Percentiles rank a stretch among this genome's conserved stretches.
phyloP scores from a whole-genome alignment of 306 rosid species.

The Parietaria judaica region DNA sequence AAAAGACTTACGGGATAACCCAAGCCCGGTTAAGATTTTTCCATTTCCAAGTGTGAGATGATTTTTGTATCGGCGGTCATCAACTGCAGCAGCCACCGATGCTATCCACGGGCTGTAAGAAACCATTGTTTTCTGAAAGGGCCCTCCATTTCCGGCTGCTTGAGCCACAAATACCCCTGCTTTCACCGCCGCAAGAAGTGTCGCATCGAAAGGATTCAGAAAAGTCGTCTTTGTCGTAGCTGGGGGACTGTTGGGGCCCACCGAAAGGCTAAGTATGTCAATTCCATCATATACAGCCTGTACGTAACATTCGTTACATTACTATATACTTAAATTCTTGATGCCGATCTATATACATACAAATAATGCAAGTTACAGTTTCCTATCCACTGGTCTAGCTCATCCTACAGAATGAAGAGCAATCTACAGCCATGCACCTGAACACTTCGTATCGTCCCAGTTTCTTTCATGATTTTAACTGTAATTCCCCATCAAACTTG shows the following conservation, averaged over 20 bases:
- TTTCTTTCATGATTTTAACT: too few species aligned
- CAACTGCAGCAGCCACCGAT: constrained; percentile 94
- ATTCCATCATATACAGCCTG: constrained; percentile 99
- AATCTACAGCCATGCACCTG: too few species aligned
- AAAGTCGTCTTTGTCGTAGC: constrained; percentile 77
- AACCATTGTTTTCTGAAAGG: constrained; percentile 90
- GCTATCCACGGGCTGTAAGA: constrained; percentile 99
- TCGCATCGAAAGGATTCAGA: constrained; percentile 95
- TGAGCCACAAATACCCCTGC: constrained; percentile 99
- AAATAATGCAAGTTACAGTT: too few species aligned
- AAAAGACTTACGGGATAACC: constrained; percentile 84
- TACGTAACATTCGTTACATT: constrained; percentile 15
- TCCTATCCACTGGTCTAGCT: too few species aligned
- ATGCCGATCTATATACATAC: background rate
- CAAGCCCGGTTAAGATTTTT: constrained; percentile 78
- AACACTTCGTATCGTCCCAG: too few species aligned
- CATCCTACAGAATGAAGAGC: too few species aligned
- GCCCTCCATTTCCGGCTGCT: constrained; percentile 99
- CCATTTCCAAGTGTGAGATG: constrained; percentile 93
- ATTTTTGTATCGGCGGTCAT: constrained; percentile 97
- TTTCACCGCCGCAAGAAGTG: constrained; percentile 98
- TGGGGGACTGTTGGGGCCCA: constrained; percentile 96
- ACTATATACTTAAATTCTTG: background rate
- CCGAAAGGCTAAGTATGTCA: constrained; percentile 97
- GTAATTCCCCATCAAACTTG: too few species aligned